Conservation (phyloP, 176 grass and related monocot species). For the Dendrocalamus sinicus region DNA sequence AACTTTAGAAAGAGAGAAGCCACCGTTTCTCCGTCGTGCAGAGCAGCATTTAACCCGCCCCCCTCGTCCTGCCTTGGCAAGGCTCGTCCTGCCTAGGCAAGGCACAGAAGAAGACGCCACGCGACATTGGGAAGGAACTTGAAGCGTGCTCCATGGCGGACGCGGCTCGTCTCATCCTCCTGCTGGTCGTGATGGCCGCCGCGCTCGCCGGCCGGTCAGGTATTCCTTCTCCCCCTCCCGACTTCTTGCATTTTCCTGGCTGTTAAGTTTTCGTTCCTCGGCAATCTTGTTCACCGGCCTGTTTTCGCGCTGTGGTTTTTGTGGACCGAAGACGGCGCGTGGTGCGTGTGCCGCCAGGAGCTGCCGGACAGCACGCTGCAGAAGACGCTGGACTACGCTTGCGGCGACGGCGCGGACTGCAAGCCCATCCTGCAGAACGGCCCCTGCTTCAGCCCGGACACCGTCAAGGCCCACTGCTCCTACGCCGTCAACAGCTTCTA, state of each 20-base stretch:
- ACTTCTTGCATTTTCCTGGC: background rate
- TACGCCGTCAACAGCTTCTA: constrained; percentile 96
- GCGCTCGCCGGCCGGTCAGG: constrained; percentile 45
- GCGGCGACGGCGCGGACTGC: constrained; percentile 80
- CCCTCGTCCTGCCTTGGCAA: too few species aligned
- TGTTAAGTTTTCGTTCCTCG: background rate
- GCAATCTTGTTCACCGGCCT: background rate
- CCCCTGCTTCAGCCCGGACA: constrained; percentile 70
- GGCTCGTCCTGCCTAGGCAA: too few species aligned
- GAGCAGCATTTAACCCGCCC: background rate
- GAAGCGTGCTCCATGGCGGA: constrained; percentile 24
- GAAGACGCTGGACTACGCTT: constrained; percentile 84
- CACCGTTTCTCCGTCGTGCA: background rate
- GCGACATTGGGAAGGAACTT: background rate
- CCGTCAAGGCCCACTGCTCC: constrained; percentile 76
- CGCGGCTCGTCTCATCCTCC: constrained; percentile 22
- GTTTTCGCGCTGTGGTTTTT: background rate
- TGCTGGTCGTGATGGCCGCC: constrained; percentile 23
- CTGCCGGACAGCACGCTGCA: constrained; percentile 54
- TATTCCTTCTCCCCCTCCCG: background rate
- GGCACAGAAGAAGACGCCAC: too few species aligned
- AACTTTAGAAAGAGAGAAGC: too few species aligned
- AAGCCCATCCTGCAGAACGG: constrained; percentile 60
- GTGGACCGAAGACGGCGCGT: constrained; percentile 58
- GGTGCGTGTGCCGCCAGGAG: constrained; percentile 75